phyloP scores from a whole-genome alignment of 805 yeast genomes.

The Saturnispora halmiae region DNA sequence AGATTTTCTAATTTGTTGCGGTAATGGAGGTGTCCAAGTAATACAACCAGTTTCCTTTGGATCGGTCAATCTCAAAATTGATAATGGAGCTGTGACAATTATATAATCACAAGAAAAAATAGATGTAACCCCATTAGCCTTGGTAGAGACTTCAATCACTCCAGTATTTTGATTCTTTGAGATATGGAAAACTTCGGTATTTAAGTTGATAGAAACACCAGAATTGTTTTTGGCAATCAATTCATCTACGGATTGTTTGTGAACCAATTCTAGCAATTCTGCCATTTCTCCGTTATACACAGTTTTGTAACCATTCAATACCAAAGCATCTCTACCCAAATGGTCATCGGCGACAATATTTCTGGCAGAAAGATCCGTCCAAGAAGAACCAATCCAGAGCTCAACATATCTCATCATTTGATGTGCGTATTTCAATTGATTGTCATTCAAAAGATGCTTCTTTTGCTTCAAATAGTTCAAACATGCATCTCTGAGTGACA shows the following conservation, averaged over 20 bases:
- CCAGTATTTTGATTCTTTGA: constrained; percentile 17
- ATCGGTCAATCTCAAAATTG: constrained; percentile 33
- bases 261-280: constrained; percentile 16
- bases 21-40: constrained; percentile 30
- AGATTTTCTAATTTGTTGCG: constrained; percentile 17
- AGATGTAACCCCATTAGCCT: constrained; percentile 9
- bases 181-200: constrained; percentile 22
- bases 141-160: constrained; percentile 18
- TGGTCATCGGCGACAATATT: constrained; percentile 37
- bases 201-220: constrained; percentile 14
- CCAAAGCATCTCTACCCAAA: constrained; percentile 62
- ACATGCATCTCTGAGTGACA: constrained; percentile 44
- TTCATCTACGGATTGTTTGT: constrained; percentile 6
- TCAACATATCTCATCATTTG: constrained; percentile 48
- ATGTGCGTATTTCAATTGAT: constrained; percentile 42
- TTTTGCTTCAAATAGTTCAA: constrained; percentile 38
- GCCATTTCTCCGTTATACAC: constrained; percentile 26
- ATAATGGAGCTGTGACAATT: constrained; percentile 43
- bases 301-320: constrained; percentile 46
- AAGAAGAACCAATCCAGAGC: constrained; percentile 70
- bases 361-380: constrained; percentile 56
- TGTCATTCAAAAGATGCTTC: constrained; percentile 37
- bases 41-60: constrained; percentile 22
- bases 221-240: constrained; percentile 8
- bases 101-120: constrained; percentile 30